Evolutionary conservation across 208 protist genomes (phyloP).

Genomic region (Crithidia expoeki): DNA sequence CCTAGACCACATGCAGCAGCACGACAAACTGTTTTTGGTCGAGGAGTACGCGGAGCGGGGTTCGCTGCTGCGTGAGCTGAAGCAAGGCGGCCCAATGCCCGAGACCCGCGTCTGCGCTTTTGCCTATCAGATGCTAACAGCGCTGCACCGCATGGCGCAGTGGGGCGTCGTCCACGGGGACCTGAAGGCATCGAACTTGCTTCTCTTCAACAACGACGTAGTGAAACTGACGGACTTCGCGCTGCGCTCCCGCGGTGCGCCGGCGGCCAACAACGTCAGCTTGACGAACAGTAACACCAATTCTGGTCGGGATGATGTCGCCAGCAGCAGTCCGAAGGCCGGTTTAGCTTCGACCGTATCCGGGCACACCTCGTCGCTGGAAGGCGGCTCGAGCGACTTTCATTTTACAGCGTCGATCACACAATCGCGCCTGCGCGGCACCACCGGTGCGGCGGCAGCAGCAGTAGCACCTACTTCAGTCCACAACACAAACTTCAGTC

Average conservation of each 20-base stretch:
- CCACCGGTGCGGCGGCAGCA: too few species aligned
- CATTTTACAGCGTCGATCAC: background rate
- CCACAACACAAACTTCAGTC: background rate
- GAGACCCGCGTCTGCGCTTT: slow-evolving; percentile 16
- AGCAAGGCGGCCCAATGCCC: slow-evolving; percentile 12
- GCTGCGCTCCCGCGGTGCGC: slow-evolving; percentile 38
- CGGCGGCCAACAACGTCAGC: background rate
- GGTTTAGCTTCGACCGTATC: background rate
- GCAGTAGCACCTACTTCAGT: background rate
- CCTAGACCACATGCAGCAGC: slow-evolving; percentile 78
- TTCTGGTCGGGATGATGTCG: background rate
- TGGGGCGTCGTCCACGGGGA: slow-evolving; percentile 82
- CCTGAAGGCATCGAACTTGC: slow-evolving; percentile 88
- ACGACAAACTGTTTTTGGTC: slow-evolving; percentile 66
- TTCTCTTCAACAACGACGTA: slow-evolving; percentile 57
- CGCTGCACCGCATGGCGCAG: slow-evolving; percentile 27
- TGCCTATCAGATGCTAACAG: slow-evolving; percentile 25
- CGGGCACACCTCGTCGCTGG: background rate
- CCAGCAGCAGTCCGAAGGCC: background rate
- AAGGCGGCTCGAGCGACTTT: background rate
- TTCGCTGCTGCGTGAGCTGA: slow-evolving; percentile 57
- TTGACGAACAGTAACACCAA: background rate
- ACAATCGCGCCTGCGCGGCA: too few species aligned
- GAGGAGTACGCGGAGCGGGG: slow-evolving; percentile 76
- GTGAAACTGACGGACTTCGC: slow-evolving; percentile 93